These are phyloP conservation scores for Clonostachys byssicola DNA, from an alignment of 2,329 filamentous ascomycete genomes.

Conservation along the genomic window DNA sequence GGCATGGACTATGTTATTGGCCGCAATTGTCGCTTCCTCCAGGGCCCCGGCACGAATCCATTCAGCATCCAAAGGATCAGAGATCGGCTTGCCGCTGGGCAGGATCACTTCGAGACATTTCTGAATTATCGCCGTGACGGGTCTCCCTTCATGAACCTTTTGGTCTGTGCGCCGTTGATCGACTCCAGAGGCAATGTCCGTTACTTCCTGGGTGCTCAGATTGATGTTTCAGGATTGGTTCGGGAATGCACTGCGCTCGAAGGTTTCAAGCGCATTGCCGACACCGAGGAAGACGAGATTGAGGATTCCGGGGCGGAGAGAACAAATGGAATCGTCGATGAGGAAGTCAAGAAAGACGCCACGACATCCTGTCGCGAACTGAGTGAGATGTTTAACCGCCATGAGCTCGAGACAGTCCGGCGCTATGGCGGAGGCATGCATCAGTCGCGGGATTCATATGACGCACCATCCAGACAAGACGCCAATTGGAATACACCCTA, in stretches of 20 bases:
- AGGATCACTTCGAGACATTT: conserved; percentile 70
- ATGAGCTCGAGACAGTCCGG: conserved; percentile 62
- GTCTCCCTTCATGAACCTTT: conserved; percentile 71
- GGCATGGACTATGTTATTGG: conserved; percentile 70
- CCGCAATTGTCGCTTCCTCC: conserved; percentile 74
- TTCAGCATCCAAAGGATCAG: conserved; percentile 58
- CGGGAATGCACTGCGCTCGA: conserved; percentile 47
- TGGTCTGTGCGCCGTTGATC: conserved; percentile 69
- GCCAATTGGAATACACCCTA: conserved; percentile 32
- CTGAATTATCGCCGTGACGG: conserved; percentile 77
- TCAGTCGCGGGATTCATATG: conserved; percentile 11
- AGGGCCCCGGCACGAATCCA: conserved; percentile 67
- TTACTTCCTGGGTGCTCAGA: conserved; percentile 68
- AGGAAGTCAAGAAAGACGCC: not conserved
- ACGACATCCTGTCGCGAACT: conserved; percentile 39
- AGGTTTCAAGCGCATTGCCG: not conserved
- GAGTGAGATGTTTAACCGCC: conserved; percentile 64
- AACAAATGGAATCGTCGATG: not conserved
- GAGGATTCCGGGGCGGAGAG: too few relatives aligned
- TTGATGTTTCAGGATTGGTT: conserved; percentile 65
- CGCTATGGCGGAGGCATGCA: conserved; percentile 62
- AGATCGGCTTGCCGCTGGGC: conserved; percentile 56
- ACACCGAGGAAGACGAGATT: not conserved
- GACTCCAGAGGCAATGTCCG: conserved; percentile 63
- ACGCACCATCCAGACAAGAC: conserved; percentile 22